Evolutionary conservation across 2,329 filamentous ascomycete species (phyloP).

Genomic region (Didymella glomerata): DNA sequence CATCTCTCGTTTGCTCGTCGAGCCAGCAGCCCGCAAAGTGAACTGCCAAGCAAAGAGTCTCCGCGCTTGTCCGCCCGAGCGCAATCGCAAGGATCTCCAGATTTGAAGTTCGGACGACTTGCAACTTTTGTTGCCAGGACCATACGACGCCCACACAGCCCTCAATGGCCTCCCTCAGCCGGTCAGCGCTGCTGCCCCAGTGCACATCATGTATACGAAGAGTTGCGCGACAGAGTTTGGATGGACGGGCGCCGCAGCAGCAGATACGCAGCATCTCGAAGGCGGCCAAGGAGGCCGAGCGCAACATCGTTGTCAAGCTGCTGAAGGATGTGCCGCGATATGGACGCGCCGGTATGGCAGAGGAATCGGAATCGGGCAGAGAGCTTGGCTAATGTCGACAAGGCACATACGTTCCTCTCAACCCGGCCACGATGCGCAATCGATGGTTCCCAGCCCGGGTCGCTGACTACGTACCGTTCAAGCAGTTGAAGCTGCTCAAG

Average conservation of each 20-base stretch:
- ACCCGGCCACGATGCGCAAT: constrained; percentile 64
- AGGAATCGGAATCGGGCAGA: neutral
- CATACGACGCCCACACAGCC: constrained; percentile 24
- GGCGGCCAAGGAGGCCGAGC: constrained; percentile 52
- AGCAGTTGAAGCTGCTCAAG: constrained; percentile 57
- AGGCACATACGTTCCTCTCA: constrained; percentile 63
- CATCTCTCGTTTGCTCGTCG: constrained; percentile 40
- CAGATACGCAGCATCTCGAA: constrained; percentile 58
- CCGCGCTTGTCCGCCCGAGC: constrained; percentile 26
- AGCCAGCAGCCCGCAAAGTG: constrained; percentile 30
- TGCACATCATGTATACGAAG: constrained; percentile 51
- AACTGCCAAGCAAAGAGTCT: constrained; percentile 29
- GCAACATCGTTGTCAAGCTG: constrained; percentile 60
- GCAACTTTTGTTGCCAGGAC: constrained; percentile 26
- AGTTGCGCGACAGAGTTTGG: constrained; percentile 42
- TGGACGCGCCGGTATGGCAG: constrained; percentile 52
- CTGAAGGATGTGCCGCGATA: constrained; percentile 62
- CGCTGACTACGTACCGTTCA: constrained; percentile 61
- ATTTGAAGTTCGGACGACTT: constrained; percentile 28
- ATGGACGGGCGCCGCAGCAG: constrained; percentile 41
- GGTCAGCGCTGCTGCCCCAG: constrained; percentile 48
- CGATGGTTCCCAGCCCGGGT: constrained; percentile 60
- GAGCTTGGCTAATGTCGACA: constrained; percentile 30
- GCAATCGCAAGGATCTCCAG: constrained; percentile 39
- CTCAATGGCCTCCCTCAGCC: constrained; percentile 47